Evolutionary conservation across 352 stramenopile genomes (phyloP).

Genomic region (Phytophthora rubi): DNA sequence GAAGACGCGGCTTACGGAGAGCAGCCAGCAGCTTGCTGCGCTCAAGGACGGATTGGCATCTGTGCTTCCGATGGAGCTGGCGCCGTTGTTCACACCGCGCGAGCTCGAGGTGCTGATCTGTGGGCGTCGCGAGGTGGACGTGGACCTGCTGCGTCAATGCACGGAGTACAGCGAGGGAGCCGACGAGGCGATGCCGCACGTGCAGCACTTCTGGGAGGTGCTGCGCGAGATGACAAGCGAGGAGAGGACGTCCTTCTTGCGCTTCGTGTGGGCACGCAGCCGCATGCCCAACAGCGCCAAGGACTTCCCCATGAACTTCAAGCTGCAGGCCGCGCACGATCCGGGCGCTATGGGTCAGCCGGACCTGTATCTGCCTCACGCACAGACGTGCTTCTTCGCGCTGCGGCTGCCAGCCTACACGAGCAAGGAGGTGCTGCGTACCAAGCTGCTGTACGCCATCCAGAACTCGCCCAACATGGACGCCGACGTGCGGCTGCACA

Average conservation of each 20-base stretch:
- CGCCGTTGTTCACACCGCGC: conserved; percentile 95
- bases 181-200: conserved; percentile 89
- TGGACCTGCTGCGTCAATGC: conserved; percentile 95
- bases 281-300: conserved; percentile 96
- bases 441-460: conserved; percentile 93
- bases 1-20: conserved; percentile 79
- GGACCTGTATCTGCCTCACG: conserved; percentile 95
- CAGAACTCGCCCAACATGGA: conserved; percentile 97
- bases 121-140: conserved; percentile 96
- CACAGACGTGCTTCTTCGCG: conserved; percentile 99
- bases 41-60: conserved; percentile 89
- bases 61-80: conserved; percentile 96
- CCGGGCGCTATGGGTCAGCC: conserved; percentile 73
- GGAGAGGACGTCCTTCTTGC: conserved; percentile 95
- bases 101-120: conserved; percentile 97
- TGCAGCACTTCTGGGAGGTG: conserved; percentile 96
- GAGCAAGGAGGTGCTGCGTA: conserved; percentile 84
- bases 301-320: conserved; percentile 97
- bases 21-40: conserved; percentile 77
- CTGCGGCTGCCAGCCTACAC: conserved; percentile 96
- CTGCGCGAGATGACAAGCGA: conserved; percentile 96
- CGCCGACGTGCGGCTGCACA: conserved; percentile 91
- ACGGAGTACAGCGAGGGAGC: conserved; percentile 97
- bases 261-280: conserved; percentile 98
- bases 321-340: conserved; percentile 89